phyloP scores from a whole-genome alignment of 306 rosid genomes.

The Cucumis cinereus region DNA sequence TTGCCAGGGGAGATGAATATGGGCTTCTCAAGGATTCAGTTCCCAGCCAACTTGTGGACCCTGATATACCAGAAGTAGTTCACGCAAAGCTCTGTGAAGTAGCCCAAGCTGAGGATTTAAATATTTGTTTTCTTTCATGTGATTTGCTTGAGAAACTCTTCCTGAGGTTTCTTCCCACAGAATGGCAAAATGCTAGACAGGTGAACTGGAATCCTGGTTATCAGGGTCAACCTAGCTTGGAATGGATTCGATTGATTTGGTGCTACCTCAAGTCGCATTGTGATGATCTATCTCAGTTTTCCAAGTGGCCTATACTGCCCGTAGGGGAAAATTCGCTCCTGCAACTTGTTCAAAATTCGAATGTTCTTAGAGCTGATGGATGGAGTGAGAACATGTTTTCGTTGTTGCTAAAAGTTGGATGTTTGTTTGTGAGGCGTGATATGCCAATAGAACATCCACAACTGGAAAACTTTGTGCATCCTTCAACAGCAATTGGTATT shows the following conservation, averaged over 20 bases:
- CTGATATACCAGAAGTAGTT: constrained; percentile 50
- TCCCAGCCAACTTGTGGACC: constrained; percentile 65
- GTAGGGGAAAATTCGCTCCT: constrained; percentile 53
- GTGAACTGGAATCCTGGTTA: constrained; percentile 77
- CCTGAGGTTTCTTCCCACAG: constrained; percentile 70
- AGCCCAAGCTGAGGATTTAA: constrained; percentile 56
- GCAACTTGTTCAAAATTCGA: constrained; percentile 60
- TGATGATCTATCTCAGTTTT: constrained; percentile 68
- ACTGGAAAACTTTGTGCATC: constrained; percentile 62
- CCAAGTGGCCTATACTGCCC: constrained; percentile 91
- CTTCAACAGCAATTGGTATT: constrained; percentile 64
- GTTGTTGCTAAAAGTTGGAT: constrained; percentile 74
- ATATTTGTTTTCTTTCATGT: constrained; percentile 72
- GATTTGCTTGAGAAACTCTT: constrained; percentile 80
- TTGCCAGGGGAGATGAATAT: constrained; percentile 75
- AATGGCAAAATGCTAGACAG: constrained; percentile 75
- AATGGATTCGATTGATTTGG: constrained; percentile 90
- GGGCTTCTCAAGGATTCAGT: constrained; percentile 81
- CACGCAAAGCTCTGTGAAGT: constrained; percentile 59
- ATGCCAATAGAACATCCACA: constrained; percentile 74
- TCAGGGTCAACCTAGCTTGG: constrained; percentile 84
- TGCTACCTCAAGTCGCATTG: constrained; percentile 65
- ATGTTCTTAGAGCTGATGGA: constrained; percentile 77
- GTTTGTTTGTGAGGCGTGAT: constrained; percentile 62
- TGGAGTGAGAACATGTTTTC: constrained; percentile 97